phyloP scores from a whole-genome alignment of 371 early-diverging fungal species.

The Capillidium heterosporum region DNA sequence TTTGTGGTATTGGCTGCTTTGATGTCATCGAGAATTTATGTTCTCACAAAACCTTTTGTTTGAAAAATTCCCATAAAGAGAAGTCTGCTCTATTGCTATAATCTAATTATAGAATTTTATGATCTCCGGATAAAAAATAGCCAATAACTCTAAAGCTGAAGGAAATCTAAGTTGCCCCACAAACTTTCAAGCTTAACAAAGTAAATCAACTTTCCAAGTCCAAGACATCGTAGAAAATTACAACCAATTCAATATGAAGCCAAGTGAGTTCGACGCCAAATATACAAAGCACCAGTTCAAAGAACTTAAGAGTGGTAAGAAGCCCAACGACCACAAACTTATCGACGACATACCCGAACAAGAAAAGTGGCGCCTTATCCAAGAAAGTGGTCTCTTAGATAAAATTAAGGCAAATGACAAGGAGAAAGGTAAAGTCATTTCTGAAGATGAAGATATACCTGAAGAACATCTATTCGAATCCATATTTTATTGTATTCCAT shows the following conservation, averaged over 20 bases:
- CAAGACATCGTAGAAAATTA: too few species aligned
- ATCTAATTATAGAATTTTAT: too few species aligned
- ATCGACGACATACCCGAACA: constrained; percentile 5
- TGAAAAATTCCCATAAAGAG: too few species aligned
- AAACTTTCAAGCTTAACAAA: too few species aligned
- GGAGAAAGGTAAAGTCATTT: neutral
- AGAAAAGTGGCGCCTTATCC: constrained; percentile 4
- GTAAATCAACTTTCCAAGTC: too few species aligned
- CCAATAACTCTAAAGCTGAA: too few species aligned
- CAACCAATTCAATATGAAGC: constrained; percentile 3
- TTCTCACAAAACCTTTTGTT: too few species aligned
- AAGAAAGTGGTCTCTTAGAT: constrained; percentile 3
- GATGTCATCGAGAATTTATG: too few species aligned
- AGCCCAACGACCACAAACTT: neutral
- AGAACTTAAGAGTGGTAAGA: neutral
- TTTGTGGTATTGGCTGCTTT: too few species aligned
- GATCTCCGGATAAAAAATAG: too few species aligned
- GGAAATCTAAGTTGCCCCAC: too few species aligned
- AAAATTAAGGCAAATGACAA: neutral
- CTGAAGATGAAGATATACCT: neutral
- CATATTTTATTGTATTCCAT: constrained; percentile 4
- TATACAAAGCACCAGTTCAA: neutral
- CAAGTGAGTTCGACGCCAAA: constrained; percentile 4
- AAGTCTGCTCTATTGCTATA: too few species aligned
- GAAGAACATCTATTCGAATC: constrained; percentile 3